Conservation (phyloP, 352 stramenopile species). For the Globisporangium parvum region DNA sequence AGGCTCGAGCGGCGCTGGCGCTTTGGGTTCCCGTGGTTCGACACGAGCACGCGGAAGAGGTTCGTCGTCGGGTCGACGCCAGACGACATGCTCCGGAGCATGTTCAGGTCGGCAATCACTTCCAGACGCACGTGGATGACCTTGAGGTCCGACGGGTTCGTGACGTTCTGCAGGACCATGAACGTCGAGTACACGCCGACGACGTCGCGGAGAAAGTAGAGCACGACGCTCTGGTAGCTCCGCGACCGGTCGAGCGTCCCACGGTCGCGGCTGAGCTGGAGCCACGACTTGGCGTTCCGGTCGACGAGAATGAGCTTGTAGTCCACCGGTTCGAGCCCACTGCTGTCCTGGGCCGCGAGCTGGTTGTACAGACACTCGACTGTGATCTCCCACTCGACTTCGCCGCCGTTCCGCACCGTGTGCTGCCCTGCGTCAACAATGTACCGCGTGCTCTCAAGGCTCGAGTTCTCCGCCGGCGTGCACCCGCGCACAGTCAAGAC, state of each 20-base stretch:
- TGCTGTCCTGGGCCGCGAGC: constrained; percentile 17
- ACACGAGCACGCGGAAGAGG: constrained; percentile 84
- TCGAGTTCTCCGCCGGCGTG: constrained; percentile 77
- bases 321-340: constrained; percentile 52
- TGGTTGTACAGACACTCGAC: constrained; percentile 70
- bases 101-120: constrained; percentile 84
- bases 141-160: constrained; percentile 79
- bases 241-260: constrained; percentile 64
- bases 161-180: constrained; percentile 79
- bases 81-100: constrained; percentile 74
- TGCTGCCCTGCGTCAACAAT: constrained; percentile 86
- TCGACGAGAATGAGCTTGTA: constrained; percentile 77
- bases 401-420: constrained; percentile 78
- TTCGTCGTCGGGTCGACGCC: constrained; percentile 60
- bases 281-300: constrained; percentile 65
- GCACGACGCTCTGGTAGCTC: constrained; percentile 79
- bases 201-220: constrained; percentile 75
- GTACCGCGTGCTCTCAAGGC: constrained; percentile 76
- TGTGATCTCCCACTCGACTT: constrained; percentile 88
- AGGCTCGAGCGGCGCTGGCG: constrained; percentile 53
- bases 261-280: constrained; percentile 75
- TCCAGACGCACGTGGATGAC: constrained; percentile 83
- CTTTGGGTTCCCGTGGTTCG: constrained; percentile 57
- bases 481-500: constrained; percentile 71
- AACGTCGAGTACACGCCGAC: constrained; percentile 85